These are phyloP conservation scores for Porodaedalea pini DNA, from an alignment of 1,284 basidiomycete genomes.

Conservation along the genomic window DNA sequence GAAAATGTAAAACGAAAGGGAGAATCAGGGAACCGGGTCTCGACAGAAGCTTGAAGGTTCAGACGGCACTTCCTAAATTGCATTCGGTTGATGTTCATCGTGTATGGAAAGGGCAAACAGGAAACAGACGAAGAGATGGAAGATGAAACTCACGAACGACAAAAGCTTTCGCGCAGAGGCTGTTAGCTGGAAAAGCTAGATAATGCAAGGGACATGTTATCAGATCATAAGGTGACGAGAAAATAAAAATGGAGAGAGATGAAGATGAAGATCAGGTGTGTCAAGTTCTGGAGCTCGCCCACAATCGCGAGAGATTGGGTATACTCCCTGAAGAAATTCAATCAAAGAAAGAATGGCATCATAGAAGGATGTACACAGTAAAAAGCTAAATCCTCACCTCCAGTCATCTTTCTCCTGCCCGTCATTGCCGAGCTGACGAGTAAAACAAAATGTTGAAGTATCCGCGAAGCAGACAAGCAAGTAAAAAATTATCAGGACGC, in stretches of 20 bases:
- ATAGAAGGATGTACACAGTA: conserved; percentile 22
- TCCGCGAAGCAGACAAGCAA: conserved; percentile 36
- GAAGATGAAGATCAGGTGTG: conserved; percentile 49
- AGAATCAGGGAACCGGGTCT: conserved; percentile 58
- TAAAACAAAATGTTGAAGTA: no score
- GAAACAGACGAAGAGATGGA: conserved; percentile 3
- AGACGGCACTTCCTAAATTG: conserved; percentile 68
- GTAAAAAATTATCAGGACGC: conserved; percentile 52
- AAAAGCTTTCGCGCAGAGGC: background rate
- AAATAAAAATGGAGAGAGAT: background rate
- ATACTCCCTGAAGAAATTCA: conserved; percentile 91
- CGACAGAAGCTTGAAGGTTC: conserved; percentile 45
- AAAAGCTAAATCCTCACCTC: conserved; percentile 35
- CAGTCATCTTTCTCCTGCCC: background rate
- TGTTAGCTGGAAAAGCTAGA: background rate
- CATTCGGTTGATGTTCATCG: conserved; percentile 51
- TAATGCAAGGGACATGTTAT: background rate
- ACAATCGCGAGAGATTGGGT: conserved; percentile 38
- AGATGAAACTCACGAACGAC: background rate
- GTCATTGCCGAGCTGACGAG: no score
- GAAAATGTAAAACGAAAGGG: conserved; percentile 17
- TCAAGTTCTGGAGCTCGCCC: conserved; percentile 77
- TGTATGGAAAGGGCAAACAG: conserved; percentile 25
- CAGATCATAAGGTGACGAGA: background rate
- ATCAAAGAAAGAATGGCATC: conserved; percentile 52